Evolutionary conservation across 805 yeast genomes (phyloP).

Genomic region (Candida loeiensis): DNA sequence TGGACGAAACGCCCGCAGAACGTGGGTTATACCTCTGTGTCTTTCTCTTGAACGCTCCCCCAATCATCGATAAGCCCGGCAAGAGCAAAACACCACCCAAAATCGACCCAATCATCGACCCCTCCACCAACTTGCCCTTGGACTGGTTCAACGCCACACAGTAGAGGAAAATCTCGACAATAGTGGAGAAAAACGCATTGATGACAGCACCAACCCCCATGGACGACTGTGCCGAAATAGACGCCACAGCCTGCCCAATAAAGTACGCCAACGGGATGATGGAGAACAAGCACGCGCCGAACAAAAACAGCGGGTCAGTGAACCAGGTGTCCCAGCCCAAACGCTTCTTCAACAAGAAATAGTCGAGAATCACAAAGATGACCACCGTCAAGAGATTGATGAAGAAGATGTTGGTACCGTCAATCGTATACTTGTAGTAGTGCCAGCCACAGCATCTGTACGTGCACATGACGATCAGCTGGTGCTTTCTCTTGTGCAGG

Average conservation of each 20-base stretch:
- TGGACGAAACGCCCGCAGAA: conserved; percentile 95
- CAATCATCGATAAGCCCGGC: conserved; percentile 97
- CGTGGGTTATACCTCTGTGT: conserved; percentile 95
- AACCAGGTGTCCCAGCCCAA: conserved; percentile 37
- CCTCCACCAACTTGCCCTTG: conserved; percentile 89
- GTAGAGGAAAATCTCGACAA: conserved; percentile 89
- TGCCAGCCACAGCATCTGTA: conserved; percentile 89
- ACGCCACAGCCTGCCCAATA: conserved; percentile 99
- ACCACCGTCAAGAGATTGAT: conserved; percentile 81
- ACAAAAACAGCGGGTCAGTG: conserved; percentile 64
- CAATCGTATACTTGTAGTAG: conserved; percentile 93
- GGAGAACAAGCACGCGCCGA: conserved; percentile 72
- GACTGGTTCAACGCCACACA: conserved; percentile 85
- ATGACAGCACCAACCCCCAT: conserved; percentile 99
- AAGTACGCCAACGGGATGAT: conserved; percentile 93
- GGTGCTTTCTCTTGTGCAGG: conserved; percentile 40
- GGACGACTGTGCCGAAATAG: conserved; percentile 95
- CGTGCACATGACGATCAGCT: conserved; percentile 75
- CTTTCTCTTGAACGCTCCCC: conserved; percentile 89
- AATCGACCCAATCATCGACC: conserved; percentile 90
- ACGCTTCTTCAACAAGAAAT: conserved; percentile 53
- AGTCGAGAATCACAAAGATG: conserved; percentile 77
- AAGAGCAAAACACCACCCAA: conserved; percentile 86
- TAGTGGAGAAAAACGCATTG: conserved; percentile 94
- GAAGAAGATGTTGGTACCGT: conserved; percentile 91